Evolutionary conservation across 352 stramenopile species (phyloP), one percentile per base, ranked within the genome.

Genomic region (Pythium pectinolyticum): DNA sequence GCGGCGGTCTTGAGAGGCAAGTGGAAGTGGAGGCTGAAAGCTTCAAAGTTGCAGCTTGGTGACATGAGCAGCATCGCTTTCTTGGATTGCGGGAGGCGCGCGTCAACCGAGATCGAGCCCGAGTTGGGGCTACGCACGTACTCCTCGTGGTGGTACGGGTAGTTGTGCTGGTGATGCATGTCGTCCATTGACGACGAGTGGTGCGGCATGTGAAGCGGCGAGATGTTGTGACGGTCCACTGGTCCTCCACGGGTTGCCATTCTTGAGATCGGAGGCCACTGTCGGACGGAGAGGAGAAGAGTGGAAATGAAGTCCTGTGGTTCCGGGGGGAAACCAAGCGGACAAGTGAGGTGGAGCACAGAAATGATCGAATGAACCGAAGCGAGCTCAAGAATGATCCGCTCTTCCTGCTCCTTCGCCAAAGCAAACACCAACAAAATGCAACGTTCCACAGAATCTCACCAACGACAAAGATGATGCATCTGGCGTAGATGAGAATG

Each of bases 1-100:
- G 77, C 77, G 5, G 77, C 77, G 11, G 79, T 68, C 47, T 86
- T 86, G 27, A 86, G 75, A 24, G 77, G 77, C 45, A 86, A 63
- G 49, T 86, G 75, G 55, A 86, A 86, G 59, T 84, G 75, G 61
- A 70, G 68, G 48, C 77, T 86, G 41, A 86, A 49, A 1, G 68
- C 72, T 24, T 76, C 65, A 50, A 79, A 79, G 48, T 72, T 91
- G 72, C 82, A 86, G 25, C 67, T 69, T 0, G 80, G 79, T 9
- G 76, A 83, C 67, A 85, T 73, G 22, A 67, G 70, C 43, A 86
- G 54, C 66, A 89, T 74, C 22, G 74, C 65, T 55, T 82, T 85
- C 20, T 74, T 72, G 20, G 66, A 69, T n/a, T 71, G 75, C 25
- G 74, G 61, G 11, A 69, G 51, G 17, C 60, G 54, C 5, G 50